phyloP scores from a whole-genome alignment of 257 asterid genomes.

The Plantago ovata region DNA sequence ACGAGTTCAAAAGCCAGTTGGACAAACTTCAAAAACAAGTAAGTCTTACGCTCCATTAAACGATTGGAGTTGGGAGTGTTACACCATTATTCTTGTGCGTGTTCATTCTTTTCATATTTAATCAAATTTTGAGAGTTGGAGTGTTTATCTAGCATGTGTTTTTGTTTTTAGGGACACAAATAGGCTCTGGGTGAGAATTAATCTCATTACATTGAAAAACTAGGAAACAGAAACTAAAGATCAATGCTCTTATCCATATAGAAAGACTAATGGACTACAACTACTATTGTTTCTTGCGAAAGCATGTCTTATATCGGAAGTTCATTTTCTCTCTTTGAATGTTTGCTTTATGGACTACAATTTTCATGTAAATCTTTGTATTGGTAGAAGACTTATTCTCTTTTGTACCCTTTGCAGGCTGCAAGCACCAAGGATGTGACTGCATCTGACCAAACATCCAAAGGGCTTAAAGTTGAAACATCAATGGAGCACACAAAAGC shows the following conservation, averaged over 20 bases:
- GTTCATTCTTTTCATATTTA: no score
- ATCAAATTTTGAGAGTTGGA: no score
- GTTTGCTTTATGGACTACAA: conserved; percentile 8
- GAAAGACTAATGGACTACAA: no score
- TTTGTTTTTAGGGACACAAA: not conserved
- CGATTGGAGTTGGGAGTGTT: no score
- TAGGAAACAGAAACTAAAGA: no score
- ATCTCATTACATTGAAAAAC: no score
- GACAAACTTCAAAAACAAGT: conserved; percentile 85
- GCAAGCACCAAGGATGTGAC: conserved; percentile 52
- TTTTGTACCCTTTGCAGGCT: conserved; percentile 46
- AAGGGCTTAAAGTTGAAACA: conserved; percentile 42
- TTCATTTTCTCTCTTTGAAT: not conserved
- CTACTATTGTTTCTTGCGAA: no score
- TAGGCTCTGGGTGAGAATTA: conserved; percentile 5
- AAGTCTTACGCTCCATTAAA: conserved; percentile 24
- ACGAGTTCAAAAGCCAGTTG: conserved; percentile 67
- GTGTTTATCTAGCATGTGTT: conserved; percentile 9
- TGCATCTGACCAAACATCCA: conserved; percentile 38
- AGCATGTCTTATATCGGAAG: not conserved
- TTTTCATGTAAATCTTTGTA: conserved; percentile 14
- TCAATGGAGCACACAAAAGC: conserved; percentile 36
- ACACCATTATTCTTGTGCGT: no score
- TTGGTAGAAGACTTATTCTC: conserved; percentile 13
- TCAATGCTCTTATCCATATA: no score